Conservation (phyloP, 2,329 filamentous ascomycete genomes). For the Neurospora crassa region DNA sequence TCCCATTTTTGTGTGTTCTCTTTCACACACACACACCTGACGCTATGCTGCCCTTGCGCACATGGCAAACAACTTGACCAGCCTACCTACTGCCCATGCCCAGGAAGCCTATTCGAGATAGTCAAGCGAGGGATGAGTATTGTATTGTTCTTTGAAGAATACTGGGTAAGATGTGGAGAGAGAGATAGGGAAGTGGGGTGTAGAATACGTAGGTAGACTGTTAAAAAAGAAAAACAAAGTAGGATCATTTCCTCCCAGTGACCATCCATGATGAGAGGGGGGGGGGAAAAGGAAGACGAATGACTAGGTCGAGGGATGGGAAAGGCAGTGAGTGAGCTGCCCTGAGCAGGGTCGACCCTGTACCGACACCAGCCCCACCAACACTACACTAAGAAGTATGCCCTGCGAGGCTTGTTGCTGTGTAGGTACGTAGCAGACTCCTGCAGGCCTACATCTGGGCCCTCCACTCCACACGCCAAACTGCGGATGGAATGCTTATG, state of each 20-base stretch:
- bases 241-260: background rate
- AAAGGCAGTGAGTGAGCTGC: background rate
- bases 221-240: background rate
- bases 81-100: background rate
- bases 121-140: background rate
- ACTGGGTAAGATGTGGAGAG: background rate
- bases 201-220: background rate
- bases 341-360: background rate
- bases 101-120: background rate
- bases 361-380: background rate
- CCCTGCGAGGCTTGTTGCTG: background rate
- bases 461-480: background rate
- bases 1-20: background rate
- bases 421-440: background rate
- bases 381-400: background rate
- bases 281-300: background rate
- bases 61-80: no score
- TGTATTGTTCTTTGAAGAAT: background rate
- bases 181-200: background rate
- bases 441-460: background rate
- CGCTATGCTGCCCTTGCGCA: background rate
- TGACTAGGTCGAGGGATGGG: no score
- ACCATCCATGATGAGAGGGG: background rate
- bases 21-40: background rate
- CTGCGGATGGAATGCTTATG: background rate